Conservation (phyloP, 495 filamentous ascomycete genomes). For the Neurospora terricola region DNA sequence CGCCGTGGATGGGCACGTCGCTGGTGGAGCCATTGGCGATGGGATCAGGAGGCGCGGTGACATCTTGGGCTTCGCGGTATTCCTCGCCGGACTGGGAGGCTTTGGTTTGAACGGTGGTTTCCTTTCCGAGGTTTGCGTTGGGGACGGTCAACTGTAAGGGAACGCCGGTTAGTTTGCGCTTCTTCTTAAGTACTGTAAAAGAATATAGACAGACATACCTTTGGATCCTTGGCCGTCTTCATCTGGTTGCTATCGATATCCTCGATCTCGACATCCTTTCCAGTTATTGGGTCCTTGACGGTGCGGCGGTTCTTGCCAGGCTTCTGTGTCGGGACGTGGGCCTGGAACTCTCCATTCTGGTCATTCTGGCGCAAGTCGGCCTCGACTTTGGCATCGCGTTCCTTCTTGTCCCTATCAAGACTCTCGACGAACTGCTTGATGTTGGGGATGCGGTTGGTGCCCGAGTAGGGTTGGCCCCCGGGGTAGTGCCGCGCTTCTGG, state of each 20-base stretch:
- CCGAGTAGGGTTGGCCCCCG: constrained; percentile 48
- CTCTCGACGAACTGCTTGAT: constrained; percentile 73
- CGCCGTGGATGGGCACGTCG: constrained; percentile 90
- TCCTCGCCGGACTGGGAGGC: constrained; percentile 48
- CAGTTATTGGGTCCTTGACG: constrained; percentile 82
- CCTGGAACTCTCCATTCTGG: constrained; percentile 22
- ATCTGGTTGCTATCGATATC: constrained; percentile 63
- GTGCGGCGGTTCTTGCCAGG: constrained; percentile 43
- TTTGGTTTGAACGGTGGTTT: constrained; percentile 56
- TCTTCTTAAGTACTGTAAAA: no score
- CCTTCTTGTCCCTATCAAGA: constrained; percentile 67
- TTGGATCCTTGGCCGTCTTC: constrained; percentile 59
- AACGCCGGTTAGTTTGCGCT: background rate
- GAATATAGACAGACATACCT: constrained; percentile 27
- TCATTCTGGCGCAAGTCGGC: constrained; percentile 26
- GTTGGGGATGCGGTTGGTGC: constrained; percentile 70
- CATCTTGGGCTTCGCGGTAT: constrained; percentile 76
- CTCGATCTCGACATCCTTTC: constrained; percentile 76
- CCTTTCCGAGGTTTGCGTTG: constrained; percentile 75
- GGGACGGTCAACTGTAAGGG: constrained; percentile 60
- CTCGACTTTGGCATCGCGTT: constrained; percentile 60
- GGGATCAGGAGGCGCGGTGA: constrained; percentile 86
- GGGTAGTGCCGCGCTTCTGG: constrained; percentile 8
- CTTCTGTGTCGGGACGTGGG: constrained; percentile 34
- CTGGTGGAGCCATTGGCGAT: constrained; percentile 67